phyloP scores from a whole-genome alignment of 2,329 filamentous ascomycete genomes.

The Paecilomyces sp. region DNA sequence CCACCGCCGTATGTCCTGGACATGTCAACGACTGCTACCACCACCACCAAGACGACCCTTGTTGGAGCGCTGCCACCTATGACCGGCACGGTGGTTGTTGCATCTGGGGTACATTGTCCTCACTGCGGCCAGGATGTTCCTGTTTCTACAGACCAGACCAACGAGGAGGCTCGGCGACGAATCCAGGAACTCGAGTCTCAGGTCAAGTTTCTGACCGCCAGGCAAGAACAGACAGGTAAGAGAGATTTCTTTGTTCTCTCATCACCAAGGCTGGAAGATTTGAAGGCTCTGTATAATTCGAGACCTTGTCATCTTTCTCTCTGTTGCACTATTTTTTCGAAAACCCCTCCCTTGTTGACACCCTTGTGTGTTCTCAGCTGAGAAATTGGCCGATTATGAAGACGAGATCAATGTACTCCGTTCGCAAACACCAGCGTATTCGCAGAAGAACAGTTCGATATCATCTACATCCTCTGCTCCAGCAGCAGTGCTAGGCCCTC shows the following conservation, averaged over 20 bases:
- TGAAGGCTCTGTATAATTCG: neutral
- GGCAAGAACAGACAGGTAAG: constrained; percentile 48
- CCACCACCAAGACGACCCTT: constrained; percentile 17
- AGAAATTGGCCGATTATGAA: constrained; percentile 57
- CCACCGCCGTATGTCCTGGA: constrained; percentile 14
- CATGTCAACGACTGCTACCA: constrained; percentile 17
- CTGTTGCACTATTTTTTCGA: neutral
- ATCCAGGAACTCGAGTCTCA: constrained; percentile 50
- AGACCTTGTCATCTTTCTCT: neutral
- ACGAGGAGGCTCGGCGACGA: constrained; percentile 29
- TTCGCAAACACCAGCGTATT: constrained; percentile 19
- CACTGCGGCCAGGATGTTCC: constrained; percentile 30
- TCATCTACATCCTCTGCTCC: constrained; percentile 17
- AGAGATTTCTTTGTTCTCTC: neutral
- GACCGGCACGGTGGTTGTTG: constrained; percentile 15
- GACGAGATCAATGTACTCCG: constrained; percentile 50
- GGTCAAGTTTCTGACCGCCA: constrained; percentile 45
- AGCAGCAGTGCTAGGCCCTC: constrained; percentile 22
- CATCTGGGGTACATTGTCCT: constrained; percentile 25
- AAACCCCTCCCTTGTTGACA: constrained; percentile 4
- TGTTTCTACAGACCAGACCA: constrained; percentile 13
- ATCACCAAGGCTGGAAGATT: neutral
- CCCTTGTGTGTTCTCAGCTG: constrained; percentile 29
- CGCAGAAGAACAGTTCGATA: constrained; percentile 17
- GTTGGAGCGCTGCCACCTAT: constrained; percentile 22